Evolutionary conservation across 2,329 filamentous ascomycete species (phyloP), one percentile per base, ranked within the genome.

Genomic region (Sordariomycetes sp.): DNA sequence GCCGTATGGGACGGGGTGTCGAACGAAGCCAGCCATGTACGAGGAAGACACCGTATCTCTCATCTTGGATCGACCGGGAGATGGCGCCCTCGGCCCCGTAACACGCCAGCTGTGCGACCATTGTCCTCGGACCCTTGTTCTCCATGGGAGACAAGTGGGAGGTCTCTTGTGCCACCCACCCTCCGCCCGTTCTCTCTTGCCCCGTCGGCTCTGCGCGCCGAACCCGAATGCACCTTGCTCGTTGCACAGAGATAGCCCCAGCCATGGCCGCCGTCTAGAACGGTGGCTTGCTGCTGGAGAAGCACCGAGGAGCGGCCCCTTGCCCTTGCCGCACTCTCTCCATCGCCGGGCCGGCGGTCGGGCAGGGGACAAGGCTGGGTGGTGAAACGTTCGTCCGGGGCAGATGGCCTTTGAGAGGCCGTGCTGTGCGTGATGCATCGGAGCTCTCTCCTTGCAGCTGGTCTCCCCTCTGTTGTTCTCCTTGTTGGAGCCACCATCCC

Each of bases 201-300:
- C 11, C 43, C 20, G 8, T 20, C 11, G n/a, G 43, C 43, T 48
- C 43, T 48, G 43, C 20, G 43, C 18, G 43, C 20, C 20, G 43
- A 48, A 10, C 43, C 43, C n/a, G 43, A 48, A 48, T 22, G 43
- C 43, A 48, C 43, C 43, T 48, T 48, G 12, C 37, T n/a, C 12
- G 37, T 48, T n/a, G 18, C 43, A 22, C 43, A 48, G 18, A 20
- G 20, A 48, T 43, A n/a, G 8, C 25, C 28, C 50, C 54, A 56
- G 40, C 54, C 43, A 34, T 50, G 28, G 25, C 54, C 54, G 54
- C n/a, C 54, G 25, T 56, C 43, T 56, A 51, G 54, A 56, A 56
- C 54, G 43, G 54, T 56, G 54, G 54, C 54, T 56, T 56, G 43
- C 40, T 50, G 22, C 22, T 25, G 25, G 43, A 56, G 54, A 46